Conservation (phyloP, 2,329 filamentous ascomycete species). For the Curvularia hawaiiensis region DNA sequence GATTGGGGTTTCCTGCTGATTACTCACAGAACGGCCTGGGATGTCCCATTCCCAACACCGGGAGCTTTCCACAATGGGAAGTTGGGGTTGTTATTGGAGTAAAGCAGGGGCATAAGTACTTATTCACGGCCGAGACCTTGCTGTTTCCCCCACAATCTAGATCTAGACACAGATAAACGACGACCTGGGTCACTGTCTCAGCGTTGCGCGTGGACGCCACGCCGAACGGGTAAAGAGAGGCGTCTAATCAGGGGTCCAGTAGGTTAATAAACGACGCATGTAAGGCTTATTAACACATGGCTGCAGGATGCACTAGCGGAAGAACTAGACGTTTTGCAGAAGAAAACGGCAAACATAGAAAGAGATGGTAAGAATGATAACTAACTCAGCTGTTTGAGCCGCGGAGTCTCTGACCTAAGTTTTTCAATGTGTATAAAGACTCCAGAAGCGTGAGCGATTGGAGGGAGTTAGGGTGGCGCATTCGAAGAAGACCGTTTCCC, state of each 20-base stretch:
- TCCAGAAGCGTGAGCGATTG: background rate
- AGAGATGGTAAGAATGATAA: background rate
- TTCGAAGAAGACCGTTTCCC: background rate
- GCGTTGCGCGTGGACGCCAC: background rate
- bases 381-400: background rate
- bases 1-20: background rate
- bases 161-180: background rate
- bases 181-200: background rate
- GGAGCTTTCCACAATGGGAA: background rate
- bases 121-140: background rate
- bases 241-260: background rate
- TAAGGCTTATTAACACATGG: background rate
- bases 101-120: background rate
- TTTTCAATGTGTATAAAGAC: background rate
- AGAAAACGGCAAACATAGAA: background rate
- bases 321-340: background rate
- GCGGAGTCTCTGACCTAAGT: background rate
- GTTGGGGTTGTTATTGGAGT: background rate
- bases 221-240: background rate
- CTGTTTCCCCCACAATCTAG: background rate
- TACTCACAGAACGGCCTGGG: background rate
- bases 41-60: background rate
- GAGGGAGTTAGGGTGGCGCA: background rate
- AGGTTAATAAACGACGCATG: background rate
- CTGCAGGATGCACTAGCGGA: background rate